Percentiles rank a stretch among this genome's conserved stretches.
Evolutionary conservation across 805 yeast genomes (phyloP).

Genomic region (Sugiyamaella marilandica): DNA sequence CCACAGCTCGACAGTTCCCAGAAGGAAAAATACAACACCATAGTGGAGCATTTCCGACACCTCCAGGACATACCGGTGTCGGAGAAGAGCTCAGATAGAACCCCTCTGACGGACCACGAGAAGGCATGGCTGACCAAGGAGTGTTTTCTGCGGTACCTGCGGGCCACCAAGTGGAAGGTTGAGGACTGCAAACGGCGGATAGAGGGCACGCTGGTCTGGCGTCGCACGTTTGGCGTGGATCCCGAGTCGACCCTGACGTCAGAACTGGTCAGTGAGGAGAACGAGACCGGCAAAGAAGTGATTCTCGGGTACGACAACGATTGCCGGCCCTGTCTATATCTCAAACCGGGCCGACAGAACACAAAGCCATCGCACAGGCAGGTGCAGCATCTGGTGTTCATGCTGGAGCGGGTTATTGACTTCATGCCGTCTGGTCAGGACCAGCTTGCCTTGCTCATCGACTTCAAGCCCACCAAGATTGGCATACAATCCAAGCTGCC

Average conservation of each 20-base stretch:
- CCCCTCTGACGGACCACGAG: slow-evolving; percentile 48
- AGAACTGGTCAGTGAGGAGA: slow-evolving; percentile 49
- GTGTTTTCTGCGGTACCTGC: slow-evolving; percentile 79
- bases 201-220: slow-evolving; percentile 79
- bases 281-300: slow-evolving; percentile 88
- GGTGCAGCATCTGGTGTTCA: slow-evolving; percentile 91
- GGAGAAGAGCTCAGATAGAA: slow-evolving; percentile 37
- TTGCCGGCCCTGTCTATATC: slow-evolving; percentile 84
- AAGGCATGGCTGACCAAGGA: slow-evolving; percentile 92
- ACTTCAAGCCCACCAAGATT: slow-evolving; percentile 70
- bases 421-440: slow-evolving; percentile 97
- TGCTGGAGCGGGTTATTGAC: slow-evolving; percentile 88
- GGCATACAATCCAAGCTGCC: slow-evolving; percentile 69
- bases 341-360: slow-evolving; percentile 93
- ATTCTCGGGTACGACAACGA: slow-evolving; percentile 87
- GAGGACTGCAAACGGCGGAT: slow-evolving; percentile 69
- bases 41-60: slow-evolving; percentile 57
- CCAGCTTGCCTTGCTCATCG: slow-evolving; percentile 83
- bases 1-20: slow-evolving; percentile 50
- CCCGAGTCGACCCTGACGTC: slow-evolving; percentile 32
- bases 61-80: slow-evolving; percentile 45
- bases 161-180: slow-evolving; percentile 90
- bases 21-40: slow-evolving; percentile 53
- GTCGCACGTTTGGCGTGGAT: slow-evolving; percentile 82
- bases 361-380: slow-evolving; percentile 86